Base-by-base conservation (phyloP, 2,329 filamentous ascomycete genomes). In the Fusarium sp. region DNA sequence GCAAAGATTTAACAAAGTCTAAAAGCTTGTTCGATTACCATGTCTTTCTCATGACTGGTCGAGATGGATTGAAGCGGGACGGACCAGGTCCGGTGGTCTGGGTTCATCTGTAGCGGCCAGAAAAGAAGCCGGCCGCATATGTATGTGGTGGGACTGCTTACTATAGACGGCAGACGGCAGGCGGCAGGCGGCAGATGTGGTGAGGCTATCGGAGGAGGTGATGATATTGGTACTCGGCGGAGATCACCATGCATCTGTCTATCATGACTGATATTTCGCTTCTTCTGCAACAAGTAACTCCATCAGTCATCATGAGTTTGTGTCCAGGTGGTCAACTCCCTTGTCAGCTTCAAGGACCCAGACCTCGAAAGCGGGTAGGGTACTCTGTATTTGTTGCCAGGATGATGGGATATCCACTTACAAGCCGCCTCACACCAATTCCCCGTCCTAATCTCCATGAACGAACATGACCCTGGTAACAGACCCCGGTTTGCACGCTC, bases 361-460 rank as follows among this genome's bases (percentile, higher is more conserved):
- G 70, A 57, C 55, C 55, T 65, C 55, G 39, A 58, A 62, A 62
- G 48, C 57, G 36, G 39, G 51, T 60, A 54, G n/a, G n/a, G n/a
- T n/a, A n/a, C n/a, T n/a, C n/a, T n/a, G n/a, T 55, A 58, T 70
- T 62, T 62, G 51, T 48, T 72, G 69, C 69, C 57, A 61, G 61
- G 70, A 51, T 45, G 26, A 48, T 50, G 30, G 44, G 54, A 42
- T 44, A 57, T 63, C 70, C 70, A 73, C 70, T 55, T 59, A 54
- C 33, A 70, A 66, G 69, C 42, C 65, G 69, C 57, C 60, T 57
- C 65, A 73, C 53, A 54, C 70, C 70, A 73, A 58, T 73, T 72
- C 70, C 70, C 70, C 70, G 58, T 72, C 59, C 61, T 61, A 70
- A 73, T 73, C 61, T 72, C 70, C 70, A 72, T 54, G 33, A 39